A percentile compares a stretch with the other conserved stretches of the same genome.
phyloP scores from a whole-genome alignment of 1,284 basidiomycete species.

The Trichosporon inkin region DNA sequence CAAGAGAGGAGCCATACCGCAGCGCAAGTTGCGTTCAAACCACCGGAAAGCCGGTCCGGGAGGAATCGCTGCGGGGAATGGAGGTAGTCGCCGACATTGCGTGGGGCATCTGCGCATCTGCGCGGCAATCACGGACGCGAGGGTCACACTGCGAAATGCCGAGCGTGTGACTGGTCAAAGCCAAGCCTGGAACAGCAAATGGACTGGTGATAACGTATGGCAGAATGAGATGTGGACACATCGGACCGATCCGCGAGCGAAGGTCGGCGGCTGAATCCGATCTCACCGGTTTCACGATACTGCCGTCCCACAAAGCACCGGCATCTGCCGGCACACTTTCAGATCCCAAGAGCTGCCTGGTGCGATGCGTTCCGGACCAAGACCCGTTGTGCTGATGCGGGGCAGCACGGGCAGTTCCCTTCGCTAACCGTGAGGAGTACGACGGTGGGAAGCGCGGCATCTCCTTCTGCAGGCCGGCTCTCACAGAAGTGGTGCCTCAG shows the following conservation, averaged over 20 bases:
- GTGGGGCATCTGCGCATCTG: too few relatives aligned
- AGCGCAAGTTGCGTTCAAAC: not conserved
- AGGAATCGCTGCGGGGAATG: not conserved
- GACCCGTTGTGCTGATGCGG: not conserved
- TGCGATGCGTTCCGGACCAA: not conserved
- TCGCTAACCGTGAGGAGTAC: not conserved
- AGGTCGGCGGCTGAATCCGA: constrained; percentile 2
- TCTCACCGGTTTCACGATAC: not conserved
- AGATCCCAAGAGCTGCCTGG: not conserved
- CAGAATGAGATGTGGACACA: not conserved
- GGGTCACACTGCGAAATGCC: not conserved
- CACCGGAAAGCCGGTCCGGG: not conserved
- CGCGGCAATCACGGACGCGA: not conserved
- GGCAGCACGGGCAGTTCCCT: not conserved
- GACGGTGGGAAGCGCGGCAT: not conserved
- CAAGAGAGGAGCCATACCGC: too few relatives aligned
- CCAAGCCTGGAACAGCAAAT: not conserved
- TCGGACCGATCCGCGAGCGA: constrained; percentile 1
- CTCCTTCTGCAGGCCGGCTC: not conserved
- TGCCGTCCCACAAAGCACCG: too few relatives aligned
- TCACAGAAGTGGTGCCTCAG: not conserved
- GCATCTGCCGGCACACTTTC: not conserved
- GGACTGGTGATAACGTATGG: not conserved
- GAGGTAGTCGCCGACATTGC: not conserved
- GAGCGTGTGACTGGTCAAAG: not conserved